A percentile compares a stretch with the other conserved stretches of the same genome.
These are phyloP conservation scores for Yamadazyma dushanensis DNA, from an alignment of 1,139 yeast species.

Conservation along the genomic window DNA sequence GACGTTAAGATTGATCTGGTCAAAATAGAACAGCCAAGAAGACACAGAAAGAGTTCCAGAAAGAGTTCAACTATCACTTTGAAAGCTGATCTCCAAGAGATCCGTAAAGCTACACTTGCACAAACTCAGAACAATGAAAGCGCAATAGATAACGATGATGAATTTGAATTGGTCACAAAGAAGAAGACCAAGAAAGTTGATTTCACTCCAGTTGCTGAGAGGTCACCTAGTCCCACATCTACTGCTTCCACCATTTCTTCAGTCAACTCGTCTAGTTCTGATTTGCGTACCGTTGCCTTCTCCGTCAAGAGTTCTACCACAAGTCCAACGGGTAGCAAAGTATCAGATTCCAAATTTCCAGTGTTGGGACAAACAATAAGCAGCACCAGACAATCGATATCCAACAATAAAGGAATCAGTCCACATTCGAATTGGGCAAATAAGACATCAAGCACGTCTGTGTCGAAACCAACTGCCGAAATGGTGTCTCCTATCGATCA, in stretches of 20 bases:
- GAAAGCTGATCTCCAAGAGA: slow-evolving; percentile 22
- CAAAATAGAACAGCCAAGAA: slow-evolving; percentile 18
- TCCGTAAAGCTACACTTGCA: slow-evolving; percentile 19
- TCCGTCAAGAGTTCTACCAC: slow-evolving; percentile 1
- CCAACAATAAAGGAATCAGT: slow-evolving; percentile 22
- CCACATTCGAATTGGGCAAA: slow-evolving; percentile 37
- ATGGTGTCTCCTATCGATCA: too few relatives aligned
- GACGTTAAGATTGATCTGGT: slow-evolving; percentile 33
- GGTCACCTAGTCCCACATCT: slow-evolving; percentile 8
- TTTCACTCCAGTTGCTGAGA: slow-evolving; percentile 5
- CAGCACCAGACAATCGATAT: background rate
- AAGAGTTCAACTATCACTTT: slow-evolving; percentile 21
- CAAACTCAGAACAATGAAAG: slow-evolving; percentile 9
- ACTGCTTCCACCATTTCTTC: slow-evolving; percentile 7
- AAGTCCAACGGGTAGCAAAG: slow-evolving; percentile 1
- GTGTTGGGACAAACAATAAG: slow-evolving; percentile 4
- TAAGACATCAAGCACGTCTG: slow-evolving; percentile 10
- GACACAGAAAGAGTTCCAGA: slow-evolving; percentile 27
- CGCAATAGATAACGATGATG: slow-evolving; percentile 24
- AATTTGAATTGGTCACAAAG: slow-evolving; percentile 32
- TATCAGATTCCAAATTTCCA: slow-evolving; percentile 4
- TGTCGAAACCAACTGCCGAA: too few relatives aligned
- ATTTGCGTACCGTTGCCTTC: slow-evolving; percentile 7
- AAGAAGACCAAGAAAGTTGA: slow-evolving; percentile 11
- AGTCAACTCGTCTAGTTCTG: slow-evolving; percentile 10